Conservation (phyloP, 345 rosid species). For the Psidium friedrichsthalianum region DNA sequence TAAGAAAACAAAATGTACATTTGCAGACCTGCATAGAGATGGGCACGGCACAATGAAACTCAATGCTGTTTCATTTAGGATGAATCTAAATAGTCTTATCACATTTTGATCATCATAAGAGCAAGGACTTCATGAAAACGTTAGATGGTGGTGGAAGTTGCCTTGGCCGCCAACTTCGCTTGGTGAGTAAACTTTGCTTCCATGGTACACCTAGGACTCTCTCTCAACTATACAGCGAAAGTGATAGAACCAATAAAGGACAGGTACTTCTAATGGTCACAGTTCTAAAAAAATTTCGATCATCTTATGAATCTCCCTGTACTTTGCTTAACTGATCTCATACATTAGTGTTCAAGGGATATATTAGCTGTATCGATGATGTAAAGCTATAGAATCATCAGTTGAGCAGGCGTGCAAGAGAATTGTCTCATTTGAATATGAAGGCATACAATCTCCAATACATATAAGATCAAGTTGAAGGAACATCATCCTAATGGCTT, state of each 20-base stretch:
- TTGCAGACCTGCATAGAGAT: background rate
- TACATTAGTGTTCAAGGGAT: background rate
- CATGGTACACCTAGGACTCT: background rate
- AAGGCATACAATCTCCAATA: background rate
- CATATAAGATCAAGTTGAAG: background rate
- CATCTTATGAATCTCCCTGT: background rate
- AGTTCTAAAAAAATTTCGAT: no score
- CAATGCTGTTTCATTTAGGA: background rate
- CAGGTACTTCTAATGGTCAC: background rate
- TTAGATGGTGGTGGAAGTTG: background rate
- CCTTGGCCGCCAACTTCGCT: background rate
- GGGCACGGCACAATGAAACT: background rate
- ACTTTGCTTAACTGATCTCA: background rate
- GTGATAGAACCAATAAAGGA: background rate
- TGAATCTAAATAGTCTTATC: background rate
- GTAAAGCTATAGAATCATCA: background rate
- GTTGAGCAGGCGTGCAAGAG: background rate
- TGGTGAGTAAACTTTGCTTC: background rate
- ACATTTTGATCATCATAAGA: background rate
- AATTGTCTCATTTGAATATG: background rate
- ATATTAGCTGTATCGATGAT: background rate
- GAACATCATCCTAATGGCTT: background rate
- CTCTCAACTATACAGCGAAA: background rate
- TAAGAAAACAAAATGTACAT: background rate
- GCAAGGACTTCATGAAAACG: background rate